phyloP scores from a whole-genome alignment of 1,139 yeast species.

The Pichia sp. region DNA sequence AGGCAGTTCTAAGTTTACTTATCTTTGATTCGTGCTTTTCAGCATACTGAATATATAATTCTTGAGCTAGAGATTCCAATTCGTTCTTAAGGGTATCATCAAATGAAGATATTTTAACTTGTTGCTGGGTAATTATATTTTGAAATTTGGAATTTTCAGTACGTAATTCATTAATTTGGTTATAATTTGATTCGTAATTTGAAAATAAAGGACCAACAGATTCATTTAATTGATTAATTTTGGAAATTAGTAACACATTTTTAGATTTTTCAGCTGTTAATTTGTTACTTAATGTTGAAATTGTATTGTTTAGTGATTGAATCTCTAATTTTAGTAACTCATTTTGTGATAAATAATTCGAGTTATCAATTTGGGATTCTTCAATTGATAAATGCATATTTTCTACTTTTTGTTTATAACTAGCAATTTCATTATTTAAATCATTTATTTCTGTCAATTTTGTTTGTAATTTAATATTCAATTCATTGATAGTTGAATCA shows the following conservation, averaged over 20 bases:
- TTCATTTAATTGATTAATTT: slow-evolving; percentile 8
- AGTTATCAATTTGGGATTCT: background rate
- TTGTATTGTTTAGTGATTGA: background rate
- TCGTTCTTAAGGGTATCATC: slow-evolving; percentile 44
- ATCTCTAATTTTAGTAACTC: slow-evolving; percentile 1
- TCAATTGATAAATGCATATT: slow-evolving; percentile 10
- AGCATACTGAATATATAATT: slow-evolving; percentile 59
- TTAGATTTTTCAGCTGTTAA: slow-evolving; percentile 1
- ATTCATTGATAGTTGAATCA: slow-evolving; percentile 1
- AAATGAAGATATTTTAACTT: slow-evolving; percentile 27
- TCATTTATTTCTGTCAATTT: background rate
- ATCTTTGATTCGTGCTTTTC: slow-evolving; percentile 66
- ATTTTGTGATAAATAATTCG: background rate
- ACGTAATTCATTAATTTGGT: background rate
- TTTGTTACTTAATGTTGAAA: background rate
- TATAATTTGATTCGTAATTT: background rate
- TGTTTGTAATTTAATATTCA: background rate
- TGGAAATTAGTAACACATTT: background rate
- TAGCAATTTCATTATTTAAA: slow-evolving; percentile 8
- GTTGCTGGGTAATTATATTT: slow-evolving; percentile 3
- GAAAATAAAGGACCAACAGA: slow-evolving; percentile 2
- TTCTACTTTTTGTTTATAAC: slow-evolving; percentile 5
- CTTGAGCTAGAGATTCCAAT: slow-evolving; percentile 55
- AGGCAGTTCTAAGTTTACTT: slow-evolving; percentile 44
- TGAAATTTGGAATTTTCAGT: slow-evolving; percentile 2